A percentile compares a stretch with the other conserved stretches of the same genome.
phyloP scores from a whole-genome alignment of 108 stramenopile species.

The Pseudonitzschia multiseries region DNA sequence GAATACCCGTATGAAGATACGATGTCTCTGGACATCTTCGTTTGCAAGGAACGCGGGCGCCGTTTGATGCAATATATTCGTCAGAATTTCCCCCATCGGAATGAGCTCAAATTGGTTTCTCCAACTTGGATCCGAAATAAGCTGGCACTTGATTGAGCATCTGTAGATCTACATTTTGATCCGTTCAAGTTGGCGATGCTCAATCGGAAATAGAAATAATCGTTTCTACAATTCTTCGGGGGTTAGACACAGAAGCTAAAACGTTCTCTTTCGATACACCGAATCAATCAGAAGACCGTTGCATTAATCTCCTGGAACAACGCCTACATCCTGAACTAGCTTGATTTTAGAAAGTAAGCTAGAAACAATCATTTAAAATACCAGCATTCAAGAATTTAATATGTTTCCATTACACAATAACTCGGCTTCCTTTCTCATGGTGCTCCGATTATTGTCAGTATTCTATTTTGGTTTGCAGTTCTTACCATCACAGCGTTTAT shows the following conservation, averaged over 20 bases:
- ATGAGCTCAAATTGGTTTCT: slow-evolving; percentile 26
- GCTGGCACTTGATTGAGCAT: not conserved
- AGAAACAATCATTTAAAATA: not conserved
- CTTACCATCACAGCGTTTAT: slow-evolving; percentile 74
- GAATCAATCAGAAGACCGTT: too few species aligned
- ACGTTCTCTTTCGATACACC: too few species aligned
- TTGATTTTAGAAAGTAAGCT: too few species aligned
- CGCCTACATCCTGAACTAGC: too few species aligned
- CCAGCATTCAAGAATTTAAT: not conserved
- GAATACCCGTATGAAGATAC: not conserved
- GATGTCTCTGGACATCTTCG: slow-evolving; percentile 1
- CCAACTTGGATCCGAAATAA: slow-evolving; percentile 28
- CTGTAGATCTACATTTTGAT: too few species aligned
- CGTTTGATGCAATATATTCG: slow-evolving; percentile 4
- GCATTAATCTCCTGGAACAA: too few species aligned
- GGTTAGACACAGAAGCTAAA: too few species aligned
- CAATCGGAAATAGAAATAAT: not conserved
- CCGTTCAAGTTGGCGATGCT: not conserved
- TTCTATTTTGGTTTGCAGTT: slow-evolving; percentile 55
- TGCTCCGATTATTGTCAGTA: slow-evolving; percentile 45
- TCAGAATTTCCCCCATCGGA: not conserved
- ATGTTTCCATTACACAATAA: too few species aligned
- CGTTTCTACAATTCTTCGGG: too few species aligned
- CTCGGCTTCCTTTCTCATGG: not conserved
- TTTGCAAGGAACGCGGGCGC: slow-evolving; percentile 2